Percentiles rank a stretch among this genome's conserved stretches.
Conservation (phyloP, 441 rosid genomes). For the Geranium incanum region DNA sequence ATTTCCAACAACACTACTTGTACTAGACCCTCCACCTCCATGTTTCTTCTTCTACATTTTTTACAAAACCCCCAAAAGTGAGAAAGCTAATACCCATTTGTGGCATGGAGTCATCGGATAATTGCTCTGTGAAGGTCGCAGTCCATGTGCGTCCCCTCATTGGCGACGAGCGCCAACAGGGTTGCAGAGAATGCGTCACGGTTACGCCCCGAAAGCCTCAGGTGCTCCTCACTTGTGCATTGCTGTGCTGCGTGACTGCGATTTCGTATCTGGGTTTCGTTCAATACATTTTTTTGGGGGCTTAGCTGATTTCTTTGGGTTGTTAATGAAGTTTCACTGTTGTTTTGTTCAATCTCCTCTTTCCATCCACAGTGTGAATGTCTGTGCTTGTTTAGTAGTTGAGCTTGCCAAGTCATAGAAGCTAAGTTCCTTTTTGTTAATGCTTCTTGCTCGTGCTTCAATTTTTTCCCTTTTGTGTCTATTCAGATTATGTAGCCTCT, state of each 20-base stretch:
- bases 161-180: slow-evolving; percentile 53
- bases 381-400: background rate
- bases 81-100: too few relatives aligned
- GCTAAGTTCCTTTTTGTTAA: background rate
- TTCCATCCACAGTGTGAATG: background rate
- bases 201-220: slow-evolving; percentile 54
- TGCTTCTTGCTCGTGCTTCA: background rate
- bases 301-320: background rate
- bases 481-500: background rate
- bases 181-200: slow-evolving; percentile 57
- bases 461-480: background rate
- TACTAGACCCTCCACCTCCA: background rate
- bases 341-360: too few relatives aligned
- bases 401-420: background rate
- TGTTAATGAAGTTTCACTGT: background rate
- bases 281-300: background rate
- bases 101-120: slow-evolving; percentile 34
- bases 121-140: slow-evolving; percentile 56
- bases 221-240: slow-evolving; percentile 24
- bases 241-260: background rate
- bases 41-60: background rate
- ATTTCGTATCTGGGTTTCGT: background rate
- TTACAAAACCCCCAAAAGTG: background rate
- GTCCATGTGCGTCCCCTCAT: slow-evolving; percentile 58
- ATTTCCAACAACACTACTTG: background rate